Base-by-base conservation (phyloP, 148 eudicot species). In the Cornus florida region DNA sequence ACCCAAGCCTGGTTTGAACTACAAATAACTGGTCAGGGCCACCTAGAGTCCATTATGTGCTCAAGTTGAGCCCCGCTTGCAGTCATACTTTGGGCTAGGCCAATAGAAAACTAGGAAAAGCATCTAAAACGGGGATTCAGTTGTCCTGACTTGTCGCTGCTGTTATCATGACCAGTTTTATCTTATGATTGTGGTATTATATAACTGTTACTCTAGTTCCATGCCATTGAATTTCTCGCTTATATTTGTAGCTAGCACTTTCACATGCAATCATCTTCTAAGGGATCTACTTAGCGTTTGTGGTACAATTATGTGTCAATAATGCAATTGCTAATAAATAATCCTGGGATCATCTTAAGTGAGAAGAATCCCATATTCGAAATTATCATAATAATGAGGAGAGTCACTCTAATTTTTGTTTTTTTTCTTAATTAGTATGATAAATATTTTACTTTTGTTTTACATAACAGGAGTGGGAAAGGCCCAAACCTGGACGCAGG, bases 391-490 rank as follows among this genome's bases (percentile, higher is more conserved):
- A 13, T 39, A 17, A 2, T 74, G 77, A 74, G 39, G 56, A 19
- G 7, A 12, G 11, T 73, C n/a, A 13, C 38, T 65, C 1, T 46
- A 14, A 43, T 70, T 72, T 14, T 43, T 43, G 53, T 48, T 48
- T 53, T 8, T 8, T 7, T 33, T 67, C 41, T 71, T 13, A n/a
- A 43, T n/a, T 71, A 6, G 73, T 71, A n/a, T 2, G 31, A 9
- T 41, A 9, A 14, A 28, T 22, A 23, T 59, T 59, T 74, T 19
- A 2, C 59, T 32, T 74, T 64, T 28, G 60, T 70, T 75, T 32
- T 50, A 24, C 53, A 69, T 84, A 71, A 70, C 88, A 93, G 97
- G 97, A 93, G 78, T 93, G 93, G 93, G 94, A 93, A 24, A 86
- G 92, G 79, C 91, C 91, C 5, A 87, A 82, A 78, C 97, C 94